Base-by-base conservation (phyloP, 495 filamentous ascomycete genomes). In the Amniculicola lignicola region DNA sequence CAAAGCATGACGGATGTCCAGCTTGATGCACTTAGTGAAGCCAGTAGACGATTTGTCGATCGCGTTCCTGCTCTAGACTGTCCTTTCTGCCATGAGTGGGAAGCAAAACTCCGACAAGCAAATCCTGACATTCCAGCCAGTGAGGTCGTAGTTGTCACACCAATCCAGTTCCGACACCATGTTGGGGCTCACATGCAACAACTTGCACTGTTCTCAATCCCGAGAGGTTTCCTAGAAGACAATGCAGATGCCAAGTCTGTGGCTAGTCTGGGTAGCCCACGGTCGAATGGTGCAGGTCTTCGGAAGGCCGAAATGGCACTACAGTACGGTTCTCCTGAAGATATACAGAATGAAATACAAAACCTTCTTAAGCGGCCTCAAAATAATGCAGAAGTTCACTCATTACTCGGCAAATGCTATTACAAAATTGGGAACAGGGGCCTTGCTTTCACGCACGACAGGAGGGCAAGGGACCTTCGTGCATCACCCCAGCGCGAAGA, bases 161-260 rank as follows among this genome's bases (percentile, higher is more conserved):
- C 42, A 14, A 21, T 9, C 11, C 57, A 61, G 25, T 61, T 54
- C 25, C 38, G 42, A 23, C 27, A 50, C 11, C 57, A 61, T 41
- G 50, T 61, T 16, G 50, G 57, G 11, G 15, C 50, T 3, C 57
- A 61, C 23, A 54, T 55, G 57, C 41, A 45, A 40, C 51, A 61
- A 25, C 40, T 61, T 7, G 57, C 57, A 2, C 51, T 61, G 14
- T 61, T 61, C 23, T 50, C 57, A 14, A 39, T 61, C 3, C 57
- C 57, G 4, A 21, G 42, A 35, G 57, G 50, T 14, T 48, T 31
- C 28, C 6, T 42, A 6, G 51, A 54, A 16, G 35, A 55, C 1
- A 51, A 49, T 41, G 48, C 3, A 4, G 48, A 51, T 51, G 33
- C 33, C 3, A 29, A 31, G 6, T 19, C 16, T 10, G 16, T 10